Conservation (phyloP, 2,329 filamentous ascomycete genomes). For the Fusarium xylarioides region DNA sequence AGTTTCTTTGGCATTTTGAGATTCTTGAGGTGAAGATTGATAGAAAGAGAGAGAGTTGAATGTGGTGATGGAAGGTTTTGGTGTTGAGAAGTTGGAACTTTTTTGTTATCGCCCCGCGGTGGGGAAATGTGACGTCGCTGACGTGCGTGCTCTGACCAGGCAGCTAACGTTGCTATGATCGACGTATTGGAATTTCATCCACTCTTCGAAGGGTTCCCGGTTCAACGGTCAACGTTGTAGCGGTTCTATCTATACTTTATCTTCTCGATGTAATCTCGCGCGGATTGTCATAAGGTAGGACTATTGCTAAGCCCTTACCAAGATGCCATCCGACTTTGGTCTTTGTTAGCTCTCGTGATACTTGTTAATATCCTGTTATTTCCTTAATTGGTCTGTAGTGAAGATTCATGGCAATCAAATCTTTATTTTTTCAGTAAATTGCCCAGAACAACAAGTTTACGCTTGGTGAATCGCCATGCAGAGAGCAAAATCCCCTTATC, state of each 20-base stretch:
- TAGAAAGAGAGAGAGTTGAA: no score
- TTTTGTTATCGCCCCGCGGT: slow-evolving; percentile 15
- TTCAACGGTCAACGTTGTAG: not conserved
- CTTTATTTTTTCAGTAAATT: not conserved
- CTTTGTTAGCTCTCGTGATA: fast-evolving
- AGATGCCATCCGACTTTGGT: not conserved
- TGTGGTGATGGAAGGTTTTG: slow-evolving; percentile 2
- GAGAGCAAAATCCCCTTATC: no score
- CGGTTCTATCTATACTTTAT: not conserved
- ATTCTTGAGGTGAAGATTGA: not conserved
- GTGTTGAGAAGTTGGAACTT: slow-evolving; percentile 20
- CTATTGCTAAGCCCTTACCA: not conserved
- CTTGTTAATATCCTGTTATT: not conserved
- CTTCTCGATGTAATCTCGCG: no score
- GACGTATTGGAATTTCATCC: not conserved
- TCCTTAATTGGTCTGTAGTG: not conserved
- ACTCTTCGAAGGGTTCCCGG: not conserved
- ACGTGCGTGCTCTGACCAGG: not conserved
- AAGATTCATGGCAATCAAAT: fast-evolving
- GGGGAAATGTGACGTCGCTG: slow-evolving; percentile 16
- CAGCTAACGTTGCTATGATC: not conserved
- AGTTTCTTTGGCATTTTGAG: slow-evolving; percentile 47
- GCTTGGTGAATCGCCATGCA: not conserved
- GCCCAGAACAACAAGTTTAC: not conserved
- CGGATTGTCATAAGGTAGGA: not conserved